Percentiles rank a stretch among this genome's conserved stretches.
Conservation (phyloP, 1,284 basidiomycete species). For the Trametes hirsuta region DNA sequence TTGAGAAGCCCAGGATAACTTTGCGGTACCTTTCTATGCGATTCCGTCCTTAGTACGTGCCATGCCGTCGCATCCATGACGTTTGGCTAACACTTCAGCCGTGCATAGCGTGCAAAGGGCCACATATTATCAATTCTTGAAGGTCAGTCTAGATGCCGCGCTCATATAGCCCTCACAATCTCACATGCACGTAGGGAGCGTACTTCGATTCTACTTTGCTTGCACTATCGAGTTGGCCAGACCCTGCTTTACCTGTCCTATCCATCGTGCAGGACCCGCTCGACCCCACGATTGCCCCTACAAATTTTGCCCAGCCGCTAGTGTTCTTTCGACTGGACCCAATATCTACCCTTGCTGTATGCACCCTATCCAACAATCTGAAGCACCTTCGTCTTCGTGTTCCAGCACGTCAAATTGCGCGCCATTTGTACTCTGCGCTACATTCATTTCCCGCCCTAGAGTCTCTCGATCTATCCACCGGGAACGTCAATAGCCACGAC, state of each 20-base stretch:
- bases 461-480: slow-evolving; percentile 66
- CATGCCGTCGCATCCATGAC: not conserved
- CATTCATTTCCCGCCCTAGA: slow-evolving; percentile 43
- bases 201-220: slow-evolving; percentile 68
- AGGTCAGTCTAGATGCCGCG: slow-evolving; percentile 39
- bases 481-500: slow-evolving; percentile 49
- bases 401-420: slow-evolving; percentile 57
- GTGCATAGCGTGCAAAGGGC: slow-evolving; percentile 61
- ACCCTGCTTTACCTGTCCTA: slow-evolving; percentile 44
- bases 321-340: slow-evolving; percentile 70
- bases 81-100: not conserved
- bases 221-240: slow-evolving; percentile 61
- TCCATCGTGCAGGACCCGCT: slow-evolving; percentile 72
- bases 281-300: slow-evolving; percentile 38
- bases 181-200: slow-evolving; percentile 47
- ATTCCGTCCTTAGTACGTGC: slow-evolving; percentile 70
- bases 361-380: slow-evolving; percentile 45
- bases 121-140: slow-evolving; percentile 71
- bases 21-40: slow-evolving; percentile 54
- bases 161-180: not conserved
- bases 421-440: slow-evolving; percentile 42
- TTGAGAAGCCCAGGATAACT: slow-evolving; percentile 42
- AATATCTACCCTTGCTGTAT: slow-evolving; percentile 48
- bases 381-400: slow-evolving; percentile 59
- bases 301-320: slow-evolving; percentile 69